These are phyloP conservation scores for Apiospora malaysiana DNA, from an alignment of 2,329 filamentous ascomycete genomes.

Conservation along the genomic window DNA sequence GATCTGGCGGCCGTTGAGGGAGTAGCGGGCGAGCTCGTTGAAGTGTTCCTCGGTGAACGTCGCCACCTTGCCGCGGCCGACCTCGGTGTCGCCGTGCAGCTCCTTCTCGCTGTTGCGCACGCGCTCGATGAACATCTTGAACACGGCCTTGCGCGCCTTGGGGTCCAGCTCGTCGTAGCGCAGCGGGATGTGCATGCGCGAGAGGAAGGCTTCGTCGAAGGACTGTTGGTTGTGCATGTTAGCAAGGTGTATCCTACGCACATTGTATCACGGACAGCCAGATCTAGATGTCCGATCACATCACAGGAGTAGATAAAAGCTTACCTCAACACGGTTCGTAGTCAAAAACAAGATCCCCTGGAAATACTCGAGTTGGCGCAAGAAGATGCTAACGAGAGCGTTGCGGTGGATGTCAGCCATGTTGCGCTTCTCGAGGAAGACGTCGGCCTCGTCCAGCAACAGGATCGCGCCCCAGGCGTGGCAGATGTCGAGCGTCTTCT, in stretches of 20 bases:
- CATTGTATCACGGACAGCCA: no score
- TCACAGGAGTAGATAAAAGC: no score
- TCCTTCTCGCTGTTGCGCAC: slow-evolving; percentile 52
- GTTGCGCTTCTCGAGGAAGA: slow-evolving; percentile 82
- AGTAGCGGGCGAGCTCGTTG: slow-evolving; percentile 68
- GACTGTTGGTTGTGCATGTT: slow-evolving; percentile 53
- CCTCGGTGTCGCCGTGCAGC: background rate
- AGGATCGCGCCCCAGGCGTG: slow-evolving; percentile 87
- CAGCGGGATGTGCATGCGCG: slow-evolving; percentile 83
- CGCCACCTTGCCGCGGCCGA: slow-evolving; percentile 35
- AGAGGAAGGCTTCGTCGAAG: slow-evolving; percentile 91
- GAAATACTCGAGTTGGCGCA: slow-evolving; percentile 88
- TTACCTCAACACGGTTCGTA: slow-evolving; percentile 78
- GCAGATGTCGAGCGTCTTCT: slow-evolving; percentile 85
- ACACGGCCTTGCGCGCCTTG: slow-evolving; percentile 79
- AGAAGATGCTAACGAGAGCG: slow-evolving; percentile 84
- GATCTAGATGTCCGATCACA: no score
- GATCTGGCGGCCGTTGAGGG: slow-evolving; percentile 72
- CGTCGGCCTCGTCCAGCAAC: slow-evolving; percentile 84
- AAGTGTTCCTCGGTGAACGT: slow-evolving; percentile 74
- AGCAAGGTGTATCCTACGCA: no score
- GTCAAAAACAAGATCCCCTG: slow-evolving; percentile 90
- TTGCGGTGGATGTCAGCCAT: slow-evolving; percentile 86
- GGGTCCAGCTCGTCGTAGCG: slow-evolving; percentile 76
- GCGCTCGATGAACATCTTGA: slow-evolving; percentile 81